phyloP scores from a whole-genome alignment of 2,329 filamentous ascomycete species.

The Dactylellina leptospora region DNA sequence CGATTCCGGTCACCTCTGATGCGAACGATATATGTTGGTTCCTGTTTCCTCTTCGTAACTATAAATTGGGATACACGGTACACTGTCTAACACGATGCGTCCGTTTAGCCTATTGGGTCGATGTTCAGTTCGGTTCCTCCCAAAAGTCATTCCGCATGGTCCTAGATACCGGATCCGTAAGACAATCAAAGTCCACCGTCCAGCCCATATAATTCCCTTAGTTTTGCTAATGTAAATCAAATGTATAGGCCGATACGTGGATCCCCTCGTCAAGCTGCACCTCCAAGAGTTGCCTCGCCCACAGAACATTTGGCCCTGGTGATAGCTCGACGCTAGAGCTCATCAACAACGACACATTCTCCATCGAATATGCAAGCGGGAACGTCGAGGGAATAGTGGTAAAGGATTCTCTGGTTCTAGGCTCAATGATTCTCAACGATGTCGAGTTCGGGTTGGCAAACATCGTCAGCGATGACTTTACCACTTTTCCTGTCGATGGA shows the following conservation, averaged over 20 bases:
- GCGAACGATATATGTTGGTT: constrained; percentile 39
- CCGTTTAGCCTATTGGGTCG: constrained; percentile 53
- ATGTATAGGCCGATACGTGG: constrained; percentile 73
- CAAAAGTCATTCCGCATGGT: constrained; percentile 69
- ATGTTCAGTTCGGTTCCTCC: constrained; percentile 68
- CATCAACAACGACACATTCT: constrained; percentile 67
- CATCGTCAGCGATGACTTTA: constrained; percentile 77
- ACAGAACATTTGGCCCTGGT: constrained; percentile 73
- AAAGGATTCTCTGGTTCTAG: constrained; percentile 73
- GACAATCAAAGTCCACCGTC: background rate
- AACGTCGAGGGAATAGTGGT: constrained; percentile 73
- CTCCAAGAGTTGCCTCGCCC: constrained; percentile 72
- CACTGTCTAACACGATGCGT: background rate
- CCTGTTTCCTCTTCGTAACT: background rate
- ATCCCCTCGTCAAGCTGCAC: constrained; percentile 78
- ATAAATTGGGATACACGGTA: background rate
- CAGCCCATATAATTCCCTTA: background rate
- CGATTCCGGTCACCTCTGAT: constrained; percentile 25
- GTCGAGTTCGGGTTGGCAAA: constrained; percentile 78
- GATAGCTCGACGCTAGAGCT: constrained; percentile 72
- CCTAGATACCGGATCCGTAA: constrained; percentile 70
- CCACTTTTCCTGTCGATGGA: constrained; percentile 82
- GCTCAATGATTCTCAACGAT: constrained; percentile 68
- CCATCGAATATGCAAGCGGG: constrained; percentile 79
- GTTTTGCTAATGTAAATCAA: constrained; percentile 24